Evolutionary conservation across 202 grass and related monocot species (phyloP).

Genomic region (Musa balbisiana): DNA sequence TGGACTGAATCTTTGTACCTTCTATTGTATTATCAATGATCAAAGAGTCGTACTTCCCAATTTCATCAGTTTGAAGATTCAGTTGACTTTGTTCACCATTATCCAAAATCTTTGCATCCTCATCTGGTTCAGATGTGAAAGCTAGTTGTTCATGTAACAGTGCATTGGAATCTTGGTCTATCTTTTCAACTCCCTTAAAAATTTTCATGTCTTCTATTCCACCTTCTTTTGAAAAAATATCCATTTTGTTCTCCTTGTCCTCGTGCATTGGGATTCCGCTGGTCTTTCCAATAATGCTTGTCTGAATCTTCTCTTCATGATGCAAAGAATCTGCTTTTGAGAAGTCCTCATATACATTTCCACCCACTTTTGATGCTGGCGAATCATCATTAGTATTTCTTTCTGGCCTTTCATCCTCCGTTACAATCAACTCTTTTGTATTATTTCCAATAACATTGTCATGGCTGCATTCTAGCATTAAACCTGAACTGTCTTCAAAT

Average conservation of each 20-base stretch:
- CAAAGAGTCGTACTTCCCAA: neutral
- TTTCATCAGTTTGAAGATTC: constrained; percentile 8
- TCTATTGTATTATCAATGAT: constrained; percentile 22
- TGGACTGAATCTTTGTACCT: constrained; percentile 16
- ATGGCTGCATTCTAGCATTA: constrained; percentile 29
- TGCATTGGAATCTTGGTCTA: constrained; percentile 25
- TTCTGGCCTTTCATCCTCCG: constrained; percentile 31
- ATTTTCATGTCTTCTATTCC: constrained; percentile 14
- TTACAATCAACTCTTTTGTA: constrained; percentile 26
- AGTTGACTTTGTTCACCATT: neutral
- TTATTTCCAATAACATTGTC: constrained; percentile 23
- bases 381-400: constrained; percentile 16
- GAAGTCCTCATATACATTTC: constrained; percentile 26
- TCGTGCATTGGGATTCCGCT: constrained; percentile 29
- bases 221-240: constrained; percentile 27
- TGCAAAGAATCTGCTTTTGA: constrained; percentile 15
- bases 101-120: constrained; percentile 18
- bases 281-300: constrained; percentile 12
- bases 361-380: constrained; percentile 30
- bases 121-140: constrained; percentile 22
- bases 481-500: constrained; percentile 47
- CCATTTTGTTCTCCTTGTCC: constrained; percentile 27
- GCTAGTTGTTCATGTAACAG: constrained; percentile 14
- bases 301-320: constrained; percentile 15
- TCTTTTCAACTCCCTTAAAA: constrained; percentile 19